Percentiles rank a stretch among this genome's conserved stretches.
Evolutionary conservation across 1,284 basidiomycete species (phyloP).

Genomic region (Moesziomyces antarcticus): DNA sequence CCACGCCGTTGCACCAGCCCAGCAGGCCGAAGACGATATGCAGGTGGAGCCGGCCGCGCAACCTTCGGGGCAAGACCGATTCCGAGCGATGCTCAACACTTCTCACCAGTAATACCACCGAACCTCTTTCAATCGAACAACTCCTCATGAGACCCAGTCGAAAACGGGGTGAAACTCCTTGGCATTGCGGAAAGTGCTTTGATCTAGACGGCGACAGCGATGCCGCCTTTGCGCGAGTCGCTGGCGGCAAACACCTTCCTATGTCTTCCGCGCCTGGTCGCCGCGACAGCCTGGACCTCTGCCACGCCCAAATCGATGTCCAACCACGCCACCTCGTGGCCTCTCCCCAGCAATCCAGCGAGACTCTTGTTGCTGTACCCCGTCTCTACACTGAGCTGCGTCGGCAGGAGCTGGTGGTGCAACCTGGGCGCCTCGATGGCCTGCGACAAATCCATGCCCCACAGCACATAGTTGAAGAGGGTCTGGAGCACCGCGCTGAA

Average conservation of each 20-base stretch:
- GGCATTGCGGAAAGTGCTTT: neutral
- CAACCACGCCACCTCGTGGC: conserved; percentile 48
- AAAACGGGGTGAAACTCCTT: neutral
- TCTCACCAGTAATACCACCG: neutral
- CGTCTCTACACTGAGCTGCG: conserved; percentile 51
- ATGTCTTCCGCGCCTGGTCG: conserved; percentile 10
- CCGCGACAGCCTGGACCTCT: conserved; percentile 56
- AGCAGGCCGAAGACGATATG: conserved; percentile 21
- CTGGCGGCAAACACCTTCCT: conserved; percentile 47
- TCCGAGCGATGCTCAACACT: conserved; percentile 44
- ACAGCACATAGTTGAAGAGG: conserved; percentile 79
- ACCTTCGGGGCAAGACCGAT: conserved; percentile 47
- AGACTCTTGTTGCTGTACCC: conserved; percentile 42
- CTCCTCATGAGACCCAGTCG: neutral
- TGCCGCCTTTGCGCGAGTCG: conserved; percentile 59
- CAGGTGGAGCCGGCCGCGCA: conserved; percentile 23
- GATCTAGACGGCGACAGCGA: conserved; percentile 53
- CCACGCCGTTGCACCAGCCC: neutral
- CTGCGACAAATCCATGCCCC: conserved; percentile 80
- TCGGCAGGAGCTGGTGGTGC: conserved; percentile 78
- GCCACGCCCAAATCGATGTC: conserved; percentile 57
- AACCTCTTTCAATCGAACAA: neutral
- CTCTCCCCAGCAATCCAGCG: conserved; percentile 35
- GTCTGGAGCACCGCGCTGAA: conserved; percentile 83
- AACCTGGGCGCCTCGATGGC: conserved; percentile 88